phyloP scores from a whole-genome alignment of 331 rosid genomes.

The Telfairia occidentalis region DNA sequence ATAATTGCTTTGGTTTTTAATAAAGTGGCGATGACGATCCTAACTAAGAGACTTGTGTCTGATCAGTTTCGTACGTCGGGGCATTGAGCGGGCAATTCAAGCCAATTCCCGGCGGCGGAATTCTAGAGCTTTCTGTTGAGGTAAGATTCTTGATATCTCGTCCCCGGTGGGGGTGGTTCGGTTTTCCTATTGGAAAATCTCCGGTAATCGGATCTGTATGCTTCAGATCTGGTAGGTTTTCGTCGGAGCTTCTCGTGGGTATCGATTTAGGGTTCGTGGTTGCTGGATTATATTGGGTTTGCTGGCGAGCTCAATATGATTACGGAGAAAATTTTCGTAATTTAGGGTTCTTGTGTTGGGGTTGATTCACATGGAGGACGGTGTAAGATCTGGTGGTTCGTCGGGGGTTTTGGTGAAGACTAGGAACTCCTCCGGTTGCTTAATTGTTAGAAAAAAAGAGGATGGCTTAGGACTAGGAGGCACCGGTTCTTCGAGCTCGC shows the following conservation, averaged over 20 bases:
- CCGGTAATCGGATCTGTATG: slow-evolving; percentile 12
- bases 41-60: slow-evolving; percentile 12
- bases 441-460: slow-evolving; percentile 62
- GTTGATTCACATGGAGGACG: slow-evolving; percentile 52
- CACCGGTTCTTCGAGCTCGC: slow-evolving; percentile 38
- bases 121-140: slow-evolving; percentile 27
- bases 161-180: slow-evolving; percentile 5
- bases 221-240: slow-evolving; percentile 44
- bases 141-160: slow-evolving; percentile 32
- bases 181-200: neutral
- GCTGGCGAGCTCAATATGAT: slow-evolving; percentile 26
- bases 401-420: slow-evolving; percentile 77
- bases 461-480: slow-evolving; percentile 37
- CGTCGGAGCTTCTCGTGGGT: slow-evolving; percentile 5
- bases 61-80: slow-evolving; percentile 26
- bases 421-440: slow-evolving; percentile 67
- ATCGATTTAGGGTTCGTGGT: slow-evolving; percentile 33
- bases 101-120: slow-evolving; percentile 10
- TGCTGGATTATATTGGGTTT: slow-evolving; percentile 12
- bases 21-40: slow-evolving; percentile 16
- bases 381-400: slow-evolving; percentile 48
- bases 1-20: slow-evolving; percentile 18
- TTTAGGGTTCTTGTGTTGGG: slow-evolving; percentile 22
- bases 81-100: slow-evolving; percentile 22
- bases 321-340: slow-evolving; percentile 14